Evolutionary conservation across 2,329 filamentous ascomycete genomes (phyloP).

Genomic region (Rutstroemia sp.): DNA sequence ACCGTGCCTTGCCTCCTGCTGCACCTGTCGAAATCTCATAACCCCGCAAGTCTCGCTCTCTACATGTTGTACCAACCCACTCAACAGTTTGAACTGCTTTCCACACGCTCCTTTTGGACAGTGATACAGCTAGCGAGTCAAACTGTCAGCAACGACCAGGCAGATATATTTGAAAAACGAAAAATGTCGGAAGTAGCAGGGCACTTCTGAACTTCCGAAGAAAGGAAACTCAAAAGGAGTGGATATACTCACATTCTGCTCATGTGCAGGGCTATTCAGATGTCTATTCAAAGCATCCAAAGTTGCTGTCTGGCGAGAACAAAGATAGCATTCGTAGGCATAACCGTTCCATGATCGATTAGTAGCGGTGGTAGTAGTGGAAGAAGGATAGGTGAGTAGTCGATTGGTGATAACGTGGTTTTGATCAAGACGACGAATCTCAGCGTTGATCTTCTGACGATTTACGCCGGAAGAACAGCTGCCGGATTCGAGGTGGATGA

Average conservation of each 20-base stretch:
- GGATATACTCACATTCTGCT: conserved; percentile 16
- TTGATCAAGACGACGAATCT: conserved; percentile 40
- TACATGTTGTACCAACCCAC: conserved; percentile 21
- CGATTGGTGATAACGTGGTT: conserved; percentile 43
- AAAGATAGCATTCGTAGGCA: conserved; percentile 47
- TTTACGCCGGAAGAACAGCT: conserved; percentile 37
- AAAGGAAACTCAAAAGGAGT: no score
- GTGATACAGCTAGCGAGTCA: conserved; percentile 17
- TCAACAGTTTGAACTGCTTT: conserved; percentile 19
- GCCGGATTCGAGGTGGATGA: conserved; percentile 52
- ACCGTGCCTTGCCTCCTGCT: conserved; percentile 15
- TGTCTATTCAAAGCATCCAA: conserved; percentile 41
- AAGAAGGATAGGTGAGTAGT: conserved; percentile 39
- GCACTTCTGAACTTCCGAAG: no score
- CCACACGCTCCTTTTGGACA: conserved; percentile 17
- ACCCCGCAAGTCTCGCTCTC: conserved; percentile 24
- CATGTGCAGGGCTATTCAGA: conserved; percentile 39
- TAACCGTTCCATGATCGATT: conserved; percentile 37
- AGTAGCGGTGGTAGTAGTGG: conserved; percentile 31
- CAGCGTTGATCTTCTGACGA: conserved; percentile 40
- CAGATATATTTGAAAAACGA: no score
- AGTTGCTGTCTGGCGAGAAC: conserved; percentile 36
- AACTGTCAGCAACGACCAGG: no score
- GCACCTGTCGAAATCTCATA: conserved; percentile 19
- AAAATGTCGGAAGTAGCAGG: no score